Percentiles rank a stretch among this genome's conserved stretches.
phyloP scores from a whole-genome alignment of 345 rosid genomes.

The Salix viminalis region DNA sequence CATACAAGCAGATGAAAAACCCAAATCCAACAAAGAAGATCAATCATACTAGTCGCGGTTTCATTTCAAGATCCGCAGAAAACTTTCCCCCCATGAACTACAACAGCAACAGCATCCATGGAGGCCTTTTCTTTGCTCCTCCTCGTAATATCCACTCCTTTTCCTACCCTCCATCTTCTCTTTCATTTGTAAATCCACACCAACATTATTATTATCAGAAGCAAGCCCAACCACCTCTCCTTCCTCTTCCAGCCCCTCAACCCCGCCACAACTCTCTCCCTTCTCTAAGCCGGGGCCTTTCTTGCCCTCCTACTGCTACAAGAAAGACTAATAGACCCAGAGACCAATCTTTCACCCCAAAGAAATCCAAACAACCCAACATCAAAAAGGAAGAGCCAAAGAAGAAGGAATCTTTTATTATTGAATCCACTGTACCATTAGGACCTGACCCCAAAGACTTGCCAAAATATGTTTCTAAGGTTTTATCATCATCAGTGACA shows the following conservation, averaged over 20 bases:
- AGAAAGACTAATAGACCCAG: conserved; percentile 22
- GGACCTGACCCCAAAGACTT: conserved; percentile 50
- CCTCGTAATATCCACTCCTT: conserved; percentile 32
- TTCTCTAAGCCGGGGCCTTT: conserved; percentile 27
- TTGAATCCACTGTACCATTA: conserved; percentile 17
- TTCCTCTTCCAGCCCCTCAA: conserved; percentile 47
- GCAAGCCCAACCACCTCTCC: conserved; percentile 52
- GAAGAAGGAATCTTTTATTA: conserved; percentile 5
- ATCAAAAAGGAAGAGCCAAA: neutral
- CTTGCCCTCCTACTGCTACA: conserved; percentile 14
- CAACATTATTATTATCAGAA: conserved; percentile 1
- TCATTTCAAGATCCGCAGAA: conserved; percentile 34
- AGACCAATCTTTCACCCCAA: conserved; percentile 36
- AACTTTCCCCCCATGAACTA: conserved; percentile 32
- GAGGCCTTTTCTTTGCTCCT: conserved; percentile 32
- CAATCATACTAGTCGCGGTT: conserved; percentile 17
- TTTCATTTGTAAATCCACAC: neutral
- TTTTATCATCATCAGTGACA: neutral
- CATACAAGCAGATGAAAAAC: conserved; percentile 37
- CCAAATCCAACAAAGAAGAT: conserved; percentile 35
- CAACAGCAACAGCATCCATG: conserved; percentile 17
- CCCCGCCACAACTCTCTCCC: conserved; percentile 35
- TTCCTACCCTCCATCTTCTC: conserved; percentile 24
- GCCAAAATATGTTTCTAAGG: conserved; percentile 34
- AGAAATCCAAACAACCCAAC: conserved; percentile 26